Conservation (phyloP, 768 basidiomycete genomes). For the Rhodotorula paludigena region DNA sequence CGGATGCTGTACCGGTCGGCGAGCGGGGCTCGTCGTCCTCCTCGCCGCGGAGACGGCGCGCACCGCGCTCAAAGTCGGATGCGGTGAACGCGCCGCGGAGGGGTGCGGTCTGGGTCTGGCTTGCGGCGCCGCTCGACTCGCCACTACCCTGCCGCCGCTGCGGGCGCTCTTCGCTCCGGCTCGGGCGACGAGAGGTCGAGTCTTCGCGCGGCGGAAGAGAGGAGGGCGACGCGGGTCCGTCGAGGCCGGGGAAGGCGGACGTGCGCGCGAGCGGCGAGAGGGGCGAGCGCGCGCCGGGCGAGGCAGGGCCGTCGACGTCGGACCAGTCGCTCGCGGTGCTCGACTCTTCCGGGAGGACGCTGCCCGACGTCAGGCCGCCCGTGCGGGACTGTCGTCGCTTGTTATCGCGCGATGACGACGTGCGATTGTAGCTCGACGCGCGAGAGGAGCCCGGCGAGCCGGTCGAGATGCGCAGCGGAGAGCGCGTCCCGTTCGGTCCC, state of each 20-base stretch:
- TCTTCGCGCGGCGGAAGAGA: no score
- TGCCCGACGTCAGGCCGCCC: not conserved
- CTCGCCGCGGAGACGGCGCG: slow-evolving; percentile 4
- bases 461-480: not conserved
- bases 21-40: not conserved
- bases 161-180: not conserved
- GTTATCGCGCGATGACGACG: no score
- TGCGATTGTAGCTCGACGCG: not conserved
- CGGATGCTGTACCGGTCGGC: not conserved
- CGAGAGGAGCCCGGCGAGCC: not conserved
- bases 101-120: not conserved
- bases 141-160: not conserved
- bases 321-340: not conserved
- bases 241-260: no score
- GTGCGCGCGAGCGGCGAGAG: not conserved
- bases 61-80: slow-evolving; percentile 25
- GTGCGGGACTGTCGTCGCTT: not conserved
- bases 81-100: slow-evolving; percentile 29
- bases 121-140: not conserved
- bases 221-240: no score
- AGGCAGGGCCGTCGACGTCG: not conserved
- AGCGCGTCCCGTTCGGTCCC: not conserved
- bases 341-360: not conserved
- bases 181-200: no score
- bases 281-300: not conserved